These are phyloP conservation scores for Deinandra increscens DNA, from an alignment of 129 eudicot genomes.

Conservation along the genomic window DNA sequence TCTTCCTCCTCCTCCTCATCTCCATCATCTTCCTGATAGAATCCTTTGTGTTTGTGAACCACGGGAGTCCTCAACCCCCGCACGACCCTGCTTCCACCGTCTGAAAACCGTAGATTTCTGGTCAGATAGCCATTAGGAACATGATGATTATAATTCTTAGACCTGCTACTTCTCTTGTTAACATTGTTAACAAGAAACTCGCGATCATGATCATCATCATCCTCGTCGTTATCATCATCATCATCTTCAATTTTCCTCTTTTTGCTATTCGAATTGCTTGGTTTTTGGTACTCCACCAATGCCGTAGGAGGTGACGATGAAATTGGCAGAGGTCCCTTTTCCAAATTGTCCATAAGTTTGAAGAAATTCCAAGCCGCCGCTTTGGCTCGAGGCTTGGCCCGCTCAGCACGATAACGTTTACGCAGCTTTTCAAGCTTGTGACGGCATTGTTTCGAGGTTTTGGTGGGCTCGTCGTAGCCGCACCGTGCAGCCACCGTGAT, in stretches of 20 bases:
- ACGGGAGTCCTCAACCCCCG: constrained; percentile 37
- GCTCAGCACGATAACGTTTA: constrained; percentile 75
- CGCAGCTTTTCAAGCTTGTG: constrained; percentile 95
- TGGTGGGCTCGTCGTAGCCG: constrained; percentile 63
- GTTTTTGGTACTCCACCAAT: constrained; percentile 27
- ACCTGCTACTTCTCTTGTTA: constrained; percentile 41
- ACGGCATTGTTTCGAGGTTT: constrained; percentile 87
- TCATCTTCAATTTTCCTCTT: constrained; percentile 21
- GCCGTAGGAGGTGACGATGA: constrained; percentile 45
- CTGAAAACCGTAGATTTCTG: constrained; percentile 26
- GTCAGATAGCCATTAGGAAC: constrained; percentile 26
- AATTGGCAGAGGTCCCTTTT: constrained; percentile 70
- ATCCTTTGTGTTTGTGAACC: constrained; percentile 33
- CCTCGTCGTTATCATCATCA: constrained; percentile 27
- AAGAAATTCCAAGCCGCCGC: constrained; percentile 63
- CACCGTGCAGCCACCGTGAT: constrained; percentile 80
- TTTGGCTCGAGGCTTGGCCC: constrained; percentile 48
- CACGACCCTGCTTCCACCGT: constrained; percentile 30
- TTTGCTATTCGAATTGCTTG: constrained; percentile 24
- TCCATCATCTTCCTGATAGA: constrained; percentile 29
- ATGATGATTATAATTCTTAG: constrained; percentile 40
- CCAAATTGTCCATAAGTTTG: constrained; percentile 67
- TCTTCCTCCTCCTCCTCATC: constrained; percentile 37
- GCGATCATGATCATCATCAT: constrained; percentile 29
- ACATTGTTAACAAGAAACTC: constrained; percentile 33